Base-by-base conservation (phyloP, 495 filamentous ascomycete species). In the Neurospora sp. region DNA sequence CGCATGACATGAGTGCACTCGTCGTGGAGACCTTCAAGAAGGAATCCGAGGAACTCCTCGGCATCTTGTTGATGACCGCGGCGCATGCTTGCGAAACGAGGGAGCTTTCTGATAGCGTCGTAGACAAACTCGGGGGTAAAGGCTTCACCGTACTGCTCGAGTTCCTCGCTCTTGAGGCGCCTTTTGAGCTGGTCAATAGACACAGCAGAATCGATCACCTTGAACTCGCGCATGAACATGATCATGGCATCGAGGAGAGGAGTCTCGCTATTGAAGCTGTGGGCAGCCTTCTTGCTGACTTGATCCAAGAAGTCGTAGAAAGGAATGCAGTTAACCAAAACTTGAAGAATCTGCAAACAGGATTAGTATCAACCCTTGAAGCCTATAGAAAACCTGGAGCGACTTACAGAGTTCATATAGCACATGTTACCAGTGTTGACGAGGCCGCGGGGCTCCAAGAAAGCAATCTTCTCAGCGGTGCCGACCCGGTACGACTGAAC, bases 381-480 rank as follows among this genome's bases (percentile, higher is more conserved):
- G 27, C 53, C 20, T 5, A 14, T 2, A 35, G 22, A 0, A 22
- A 20, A 14, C 4, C 6, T 9, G 53, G 12, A 16, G 7, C 16
- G 11, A 82, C 93, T 84, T 87, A 98, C 96, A 66, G 96, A 97
- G 84, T 98, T 99, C 96, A 99, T 98, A 84, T 98, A 99, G 83
- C 96, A 99, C 94, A 98, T 96, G 78, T 99, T 99, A 9, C 96
- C 96, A 61, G 94, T 96, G 81, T 99, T 99, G 66, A 97, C 91
- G 76, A 99, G 87, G 5, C 96, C 96, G 69, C 96, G 87, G n/a
- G 96, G 96, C 80, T 98, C 93, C 6, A 99, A 86, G 79, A 98
- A 98, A 12, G 90, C 82, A 69, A 95, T 83, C 76, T 92, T 94
- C 7, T 88, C 86, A 20, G 86, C 84, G 48, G 84, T 83, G 38